Base-by-base conservation (phyloP, 208 protist genomes). In the Endotrypanum monterogeii region DNA sequence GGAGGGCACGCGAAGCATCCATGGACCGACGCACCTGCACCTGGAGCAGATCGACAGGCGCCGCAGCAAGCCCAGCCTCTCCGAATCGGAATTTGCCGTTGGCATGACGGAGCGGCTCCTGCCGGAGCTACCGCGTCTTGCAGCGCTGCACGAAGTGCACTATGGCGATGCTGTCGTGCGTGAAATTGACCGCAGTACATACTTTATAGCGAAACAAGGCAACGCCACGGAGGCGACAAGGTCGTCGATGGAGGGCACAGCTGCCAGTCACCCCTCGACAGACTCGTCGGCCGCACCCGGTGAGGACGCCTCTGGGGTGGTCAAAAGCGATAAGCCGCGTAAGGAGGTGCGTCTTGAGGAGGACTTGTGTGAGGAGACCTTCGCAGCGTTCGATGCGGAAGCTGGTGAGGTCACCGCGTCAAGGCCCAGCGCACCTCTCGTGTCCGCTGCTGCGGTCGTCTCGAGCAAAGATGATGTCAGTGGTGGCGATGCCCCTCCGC, bases 81-180 rank as follows among this genome's bases (percentile, higher is more conserved):
- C 78, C 6, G 90, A 95, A 39, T 70, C 76, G 9, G 90, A 97
- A 80, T 94, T 93, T 71, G 80, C 85, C 28, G 84, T 87, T 1
- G 90, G 93, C 2, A 86, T 94, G 48, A 94, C 93, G 32, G 90
- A 97, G 67, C 85, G 93, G 25, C 74, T 97, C 3, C 85, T 94
- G 69, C 88, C 89, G 2, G 84, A 93, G 73, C 71, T 97, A 61
- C 79, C 83, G 28, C 87, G 93, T 32, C 78, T 95, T 60, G 57
- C 89, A 0, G 85, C 84, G 41, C 75, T 97, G 79, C 90, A 95
- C 60, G 93, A 97, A 54, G 62, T 95, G 39, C 93, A 97, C 80
- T 94, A 92, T 68, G 84, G 90, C 30, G 93, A 97, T 55, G 83
- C 89, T 32, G 71, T 88, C 44, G 86, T 94, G 80, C 87, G 84